Conservation (phyloP, 1,284 basidiomycete genomes). For the Irpex sp. region DNA sequence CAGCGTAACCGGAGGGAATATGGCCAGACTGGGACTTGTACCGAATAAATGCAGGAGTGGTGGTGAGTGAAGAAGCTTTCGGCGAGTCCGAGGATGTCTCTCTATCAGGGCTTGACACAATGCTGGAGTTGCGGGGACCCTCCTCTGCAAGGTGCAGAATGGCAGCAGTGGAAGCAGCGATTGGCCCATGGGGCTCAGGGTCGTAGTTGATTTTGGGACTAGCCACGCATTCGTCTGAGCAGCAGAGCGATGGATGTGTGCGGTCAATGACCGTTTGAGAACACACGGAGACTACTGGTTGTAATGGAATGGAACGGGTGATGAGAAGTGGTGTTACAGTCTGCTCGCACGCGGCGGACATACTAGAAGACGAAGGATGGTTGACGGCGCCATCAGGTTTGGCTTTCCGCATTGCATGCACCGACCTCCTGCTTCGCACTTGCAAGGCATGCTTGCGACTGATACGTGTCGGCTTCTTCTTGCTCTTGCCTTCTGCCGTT, state of each 20-base stretch:
- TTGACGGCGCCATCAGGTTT: too few species aligned
- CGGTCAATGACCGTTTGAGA: slow-evolving; percentile 71
- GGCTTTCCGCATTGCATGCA: too few species aligned
- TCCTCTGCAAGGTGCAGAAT: slow-evolving; percentile 32
- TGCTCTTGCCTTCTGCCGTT: too few species aligned
- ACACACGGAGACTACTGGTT: slow-evolving; percentile 34
- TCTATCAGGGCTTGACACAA: slow-evolving; percentile 38
- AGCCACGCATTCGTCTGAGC: slow-evolving; percentile 66
- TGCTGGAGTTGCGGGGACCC: slow-evolving; percentile 37
- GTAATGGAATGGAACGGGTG: slow-evolving; percentile 13
- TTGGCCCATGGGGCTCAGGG: slow-evolving; percentile 37
- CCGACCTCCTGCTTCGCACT: too few species aligned
- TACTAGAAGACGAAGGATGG: too few species aligned
- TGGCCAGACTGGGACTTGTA: background rate
- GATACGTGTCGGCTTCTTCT: too few species aligned
- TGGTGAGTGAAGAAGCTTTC: slow-evolving; percentile 30
- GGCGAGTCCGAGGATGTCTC: slow-evolving; percentile 22
- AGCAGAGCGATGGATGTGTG: slow-evolving; percentile 71
- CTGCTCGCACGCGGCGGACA: slow-evolving; percentile 9
- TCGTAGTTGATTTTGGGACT: slow-evolving; percentile 46
- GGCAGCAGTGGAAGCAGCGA: slow-evolving; percentile 36
- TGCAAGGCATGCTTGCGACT: too few species aligned
- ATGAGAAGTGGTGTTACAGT: slow-evolving; percentile 17
- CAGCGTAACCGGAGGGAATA: slow-evolving; percentile 36
- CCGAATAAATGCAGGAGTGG: background rate